Base-by-base conservation (phyloP, 164 flowering plant species). In the Chloranthus sessilifolius region DNA sequence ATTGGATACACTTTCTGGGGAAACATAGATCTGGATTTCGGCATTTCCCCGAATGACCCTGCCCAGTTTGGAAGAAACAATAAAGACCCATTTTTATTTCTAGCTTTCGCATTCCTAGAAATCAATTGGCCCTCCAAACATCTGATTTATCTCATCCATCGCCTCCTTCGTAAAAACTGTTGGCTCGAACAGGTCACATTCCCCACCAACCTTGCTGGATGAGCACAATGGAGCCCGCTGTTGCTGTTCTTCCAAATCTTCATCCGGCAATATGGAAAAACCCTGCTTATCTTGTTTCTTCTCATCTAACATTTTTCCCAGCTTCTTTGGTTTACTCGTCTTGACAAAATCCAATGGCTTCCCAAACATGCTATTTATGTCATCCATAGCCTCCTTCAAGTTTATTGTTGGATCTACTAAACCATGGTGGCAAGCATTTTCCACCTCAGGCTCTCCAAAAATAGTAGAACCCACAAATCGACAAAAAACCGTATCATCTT, bases 371-470 rank as follows among this genome's bases (percentile, higher is more conserved):
- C 69, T 72, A 58, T 82, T 86, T 52, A 79, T 83, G 47, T 79
- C 88, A 44, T 74, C 78, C 97, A 89, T 87, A 31, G 97, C 99
- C 60, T 88, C 92, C 76, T 94, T 89, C 73, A 89, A 51, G 75
- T 89, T 94, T 43, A 89, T 51, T 2, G 97, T 94, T 4, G 99
- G 97, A 9, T 94, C 99, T 8, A 94, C 95, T 48, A 92, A 73
- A 11, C 95, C 99, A 70, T 94, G 97, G 66, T 89, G 95, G 65
- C 95, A 94, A 48, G 74, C 91, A 60, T 92, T 89, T 71, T 94
- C 99, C 26, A 87, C 83, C 55, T 63, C 72, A 22, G 86, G 79
- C 47, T 81, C 95, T 53, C 84, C 87, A 22, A 57, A 62, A 28
- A 80, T 84, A 28, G 99, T 73, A 19, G 97, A 81, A 1, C 97